A percentile compares a stretch with the other conserved stretches of the same genome.
Conservation (phyloP, 192 early-diverging fungal genomes). For the Entrophospora sp. region DNA sequence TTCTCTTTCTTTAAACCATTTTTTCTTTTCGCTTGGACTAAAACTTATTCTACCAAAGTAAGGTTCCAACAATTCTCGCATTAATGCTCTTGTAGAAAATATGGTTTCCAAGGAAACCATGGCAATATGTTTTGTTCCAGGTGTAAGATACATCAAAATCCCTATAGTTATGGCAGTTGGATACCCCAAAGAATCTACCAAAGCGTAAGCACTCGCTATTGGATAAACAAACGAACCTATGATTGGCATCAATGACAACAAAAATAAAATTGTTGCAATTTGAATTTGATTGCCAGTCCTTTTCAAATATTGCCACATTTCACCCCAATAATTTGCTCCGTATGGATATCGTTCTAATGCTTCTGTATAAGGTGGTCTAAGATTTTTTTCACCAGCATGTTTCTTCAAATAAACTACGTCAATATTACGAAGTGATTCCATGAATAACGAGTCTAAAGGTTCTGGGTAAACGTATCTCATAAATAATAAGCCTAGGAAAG, state of each 20-base stretch:
- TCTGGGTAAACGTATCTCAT: constrained; percentile 49
- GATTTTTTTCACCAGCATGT: constrained; percentile 23
- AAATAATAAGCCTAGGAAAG: constrained; percentile 42
- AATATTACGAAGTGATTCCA: constrained; percentile 37
- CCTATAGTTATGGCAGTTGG: constrained; percentile 27
- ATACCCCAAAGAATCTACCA: constrained; percentile 35
- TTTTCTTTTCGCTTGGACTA: constrained; percentile 33
- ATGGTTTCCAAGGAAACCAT: constrained; percentile 37
- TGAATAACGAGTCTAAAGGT: constrained; percentile 48
- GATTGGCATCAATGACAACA: constrained; percentile 39
- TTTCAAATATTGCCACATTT: constrained; percentile 36
- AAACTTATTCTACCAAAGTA: constrained; percentile 46
- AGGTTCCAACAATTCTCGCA: constrained; percentile 50
- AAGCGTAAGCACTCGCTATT: constrained; percentile 38
- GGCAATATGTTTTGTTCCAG: constrained; percentile 30
- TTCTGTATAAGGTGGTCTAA: constrained; percentile 31
- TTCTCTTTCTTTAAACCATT: constrained; percentile 48
- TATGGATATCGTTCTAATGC: constrained; percentile 24
- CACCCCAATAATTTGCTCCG: constrained; percentile 35
- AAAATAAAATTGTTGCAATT: constrained; percentile 31
- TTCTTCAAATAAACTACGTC: constrained; percentile 31
- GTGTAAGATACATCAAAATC: constrained; percentile 15
- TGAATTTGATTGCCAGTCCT: constrained; percentile 38
- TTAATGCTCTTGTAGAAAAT: constrained; percentile 40
- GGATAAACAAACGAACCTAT: constrained; percentile 44